Evolutionary conservation across 257 asterid genomes (phyloP).

Genomic region (Ilex asprella): DNA sequence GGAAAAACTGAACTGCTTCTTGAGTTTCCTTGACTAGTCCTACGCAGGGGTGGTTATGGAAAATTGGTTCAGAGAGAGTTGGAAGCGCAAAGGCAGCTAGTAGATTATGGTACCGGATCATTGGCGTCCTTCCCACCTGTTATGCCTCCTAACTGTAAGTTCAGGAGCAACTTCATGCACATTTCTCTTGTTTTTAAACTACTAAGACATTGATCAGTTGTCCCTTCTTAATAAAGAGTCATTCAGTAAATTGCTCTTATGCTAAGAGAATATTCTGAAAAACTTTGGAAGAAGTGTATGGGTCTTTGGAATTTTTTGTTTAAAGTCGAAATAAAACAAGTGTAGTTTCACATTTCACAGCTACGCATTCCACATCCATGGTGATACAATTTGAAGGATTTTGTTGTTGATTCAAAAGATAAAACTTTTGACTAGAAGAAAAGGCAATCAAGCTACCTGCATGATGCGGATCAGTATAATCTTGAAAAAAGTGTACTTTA

Average conservation of each 20-base stretch:
- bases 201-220: too few relatives aligned
- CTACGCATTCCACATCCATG: too few relatives aligned
- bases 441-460: too few relatives aligned
- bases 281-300: background rate
- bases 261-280: background rate
- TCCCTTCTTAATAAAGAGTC: background rate
- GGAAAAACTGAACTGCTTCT: background rate
- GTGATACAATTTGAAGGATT: too few relatives aligned
- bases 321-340: too few relatives aligned
- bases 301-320: background rate
- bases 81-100: slow-evolving; percentile 95
- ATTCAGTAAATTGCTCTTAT: background rate
- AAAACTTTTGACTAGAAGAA: too few relatives aligned
- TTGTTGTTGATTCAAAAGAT: too few relatives aligned
- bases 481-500: too few relatives aligned
- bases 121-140: slow-evolving; percentile 60
- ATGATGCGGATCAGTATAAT: too few relatives aligned
- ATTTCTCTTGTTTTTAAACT: background rate
- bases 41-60: slow-evolving; percentile 98
- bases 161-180: slow-evolving; percentile 5
- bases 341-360: too few relatives aligned
- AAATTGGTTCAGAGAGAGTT: slow-evolving; percentile 86
- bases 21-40: slow-evolving; percentile 42
- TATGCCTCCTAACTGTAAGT: slow-evolving; percentile 69
- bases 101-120: slow-evolving; percentile 86